Evolutionary conservation across 331 rosid genomes (phyloP).

Genomic region (Pyrus hybrid): DNA sequence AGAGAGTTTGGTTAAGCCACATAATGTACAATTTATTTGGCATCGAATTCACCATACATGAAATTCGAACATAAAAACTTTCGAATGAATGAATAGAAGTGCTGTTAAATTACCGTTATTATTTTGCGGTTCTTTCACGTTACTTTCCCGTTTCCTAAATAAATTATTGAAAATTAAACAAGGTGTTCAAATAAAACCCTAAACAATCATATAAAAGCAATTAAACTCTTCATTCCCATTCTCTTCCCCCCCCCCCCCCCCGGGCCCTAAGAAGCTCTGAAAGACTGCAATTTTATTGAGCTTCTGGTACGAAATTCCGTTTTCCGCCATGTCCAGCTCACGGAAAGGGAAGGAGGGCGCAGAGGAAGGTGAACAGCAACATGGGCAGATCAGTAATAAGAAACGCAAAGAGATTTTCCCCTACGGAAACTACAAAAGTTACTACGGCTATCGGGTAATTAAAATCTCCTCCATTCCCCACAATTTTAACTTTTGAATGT

Average conservation of each 20-base stretch:
- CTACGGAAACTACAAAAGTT: constrained; percentile 65
- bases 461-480: background rate
- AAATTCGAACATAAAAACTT: too few relatives aligned
- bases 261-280: background rate
- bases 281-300: background rate
- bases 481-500: background rate
- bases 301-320: background rate
- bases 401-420: constrained; percentile 55
- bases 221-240: too few relatives aligned
- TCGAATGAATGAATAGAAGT: too few relatives aligned
- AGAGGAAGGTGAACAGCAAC: constrained; percentile 9
- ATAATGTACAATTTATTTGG: fast-evolving
- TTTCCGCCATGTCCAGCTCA: background rate
- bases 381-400: constrained; percentile 19
- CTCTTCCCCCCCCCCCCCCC: background rate
- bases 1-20: fast-evolving
- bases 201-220: background rate
- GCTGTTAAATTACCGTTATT: too few relatives aligned
- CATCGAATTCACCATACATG: too few relatives aligned
- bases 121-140: too few relatives aligned
- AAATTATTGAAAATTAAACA: too few relatives aligned
- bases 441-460: constrained; percentile 76
- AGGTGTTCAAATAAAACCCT: background rate
- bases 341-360: background rate
- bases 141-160: too few relatives aligned